Base-by-base conservation (phyloP, 208 protist species). In the Crithidia mellificae region DNA sequence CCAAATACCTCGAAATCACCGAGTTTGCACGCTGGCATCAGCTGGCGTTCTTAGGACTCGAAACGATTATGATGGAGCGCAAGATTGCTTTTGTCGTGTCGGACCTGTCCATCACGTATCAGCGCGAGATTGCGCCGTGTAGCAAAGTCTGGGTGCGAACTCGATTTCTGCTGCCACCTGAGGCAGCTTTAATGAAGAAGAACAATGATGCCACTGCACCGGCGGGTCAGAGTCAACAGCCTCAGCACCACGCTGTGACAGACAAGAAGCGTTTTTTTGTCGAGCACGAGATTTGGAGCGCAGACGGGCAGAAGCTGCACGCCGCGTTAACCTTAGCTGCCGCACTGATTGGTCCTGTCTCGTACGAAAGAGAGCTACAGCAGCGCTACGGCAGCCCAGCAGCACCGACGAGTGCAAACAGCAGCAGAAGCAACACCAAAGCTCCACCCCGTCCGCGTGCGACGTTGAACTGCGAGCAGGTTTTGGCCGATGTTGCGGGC, bases 1-100 rank as follows among this genome's bases (percentile, higher is more conserved):
- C 81, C 51, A 80, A 74, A 68, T 91, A 91, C 55, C 73, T 91
- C n/a, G 85, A 88, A 50, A 72, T 91, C 32, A 64, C 70, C 58
- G 85, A 91, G 71, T 81, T 83, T 49, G 82, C 63, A 24, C 78
- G 85, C 39, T 86, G 81, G 81, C 76, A 86, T 52, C 52, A 74
- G 43, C 27, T 72, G 3, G 54, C 58, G 2, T 80, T 83, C 43
- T 46, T 68, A 0, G 74, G 82, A 8, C 15, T 81, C 0, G 59
- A 17, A 6, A 3, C 11, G 2, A 22, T 25, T 1, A 57, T 74
- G 32, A 12, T 19, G 14, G 59, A 68, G 47, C 24, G n/a, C 15
- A 67, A 55, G 46, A 15, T 72, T 53, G 57, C 51, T 29, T 83
- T 77, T 47, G 68, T 90, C 2, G 72, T 84, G 34, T 82, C 80